Evolutionary conservation across 805 yeast species (phyloP).

Genomic region (Yarrowia divulgata): DNA sequence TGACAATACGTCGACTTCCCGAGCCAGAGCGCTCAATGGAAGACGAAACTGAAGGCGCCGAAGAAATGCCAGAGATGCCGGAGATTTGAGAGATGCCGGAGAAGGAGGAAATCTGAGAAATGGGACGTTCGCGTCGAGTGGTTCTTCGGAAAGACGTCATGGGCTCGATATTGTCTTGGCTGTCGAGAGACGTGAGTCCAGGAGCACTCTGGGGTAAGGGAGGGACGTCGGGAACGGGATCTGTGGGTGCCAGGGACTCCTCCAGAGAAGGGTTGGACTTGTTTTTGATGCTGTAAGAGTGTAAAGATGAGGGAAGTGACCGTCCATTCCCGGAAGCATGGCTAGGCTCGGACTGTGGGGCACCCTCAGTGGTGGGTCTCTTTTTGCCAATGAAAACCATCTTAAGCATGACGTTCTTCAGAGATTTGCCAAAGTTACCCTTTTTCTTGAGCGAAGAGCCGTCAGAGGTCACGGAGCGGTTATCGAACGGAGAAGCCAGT

Average conservation of each 20-base stretch:
- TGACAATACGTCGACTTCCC: constrained; percentile 21
- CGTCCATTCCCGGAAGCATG: neutral
- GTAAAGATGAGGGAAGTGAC: constrained; percentile 4
- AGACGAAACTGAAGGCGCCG: constrained; percentile 44
- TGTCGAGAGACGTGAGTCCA: neutral
- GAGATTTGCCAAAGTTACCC: constrained; percentile 37
- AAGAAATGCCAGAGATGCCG: constrained; percentile 49
- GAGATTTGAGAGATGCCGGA: constrained; percentile 62
- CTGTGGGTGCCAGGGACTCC: neutral
- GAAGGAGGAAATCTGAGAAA: constrained; percentile 58
- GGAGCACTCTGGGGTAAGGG: constrained; percentile 20
- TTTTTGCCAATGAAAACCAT: constrained; percentile 37
- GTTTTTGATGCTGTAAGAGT: constrained; percentile 23
- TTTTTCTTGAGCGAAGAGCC: constrained; percentile 15
- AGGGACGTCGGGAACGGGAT: constrained; percentile 12
- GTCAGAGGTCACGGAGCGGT: constrained; percentile 22
- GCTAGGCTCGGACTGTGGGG: neutral
- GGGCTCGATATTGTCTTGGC: constrained; percentile 26
- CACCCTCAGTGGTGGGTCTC: neutral
- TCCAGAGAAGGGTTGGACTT: constrained; percentile 12
- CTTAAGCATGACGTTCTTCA: constrained; percentile 41
- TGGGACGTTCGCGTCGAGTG: constrained; percentile 53
- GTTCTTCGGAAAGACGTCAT: constrained; percentile 17
- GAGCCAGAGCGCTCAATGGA: constrained; percentile 40
- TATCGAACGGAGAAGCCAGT: constrained; percentile 23